These are phyloP conservation scores for Chytriomyces sp. DNA, from an alignment of 192 early-diverging fungal genomes.

Conservation along the genomic window DNA sequence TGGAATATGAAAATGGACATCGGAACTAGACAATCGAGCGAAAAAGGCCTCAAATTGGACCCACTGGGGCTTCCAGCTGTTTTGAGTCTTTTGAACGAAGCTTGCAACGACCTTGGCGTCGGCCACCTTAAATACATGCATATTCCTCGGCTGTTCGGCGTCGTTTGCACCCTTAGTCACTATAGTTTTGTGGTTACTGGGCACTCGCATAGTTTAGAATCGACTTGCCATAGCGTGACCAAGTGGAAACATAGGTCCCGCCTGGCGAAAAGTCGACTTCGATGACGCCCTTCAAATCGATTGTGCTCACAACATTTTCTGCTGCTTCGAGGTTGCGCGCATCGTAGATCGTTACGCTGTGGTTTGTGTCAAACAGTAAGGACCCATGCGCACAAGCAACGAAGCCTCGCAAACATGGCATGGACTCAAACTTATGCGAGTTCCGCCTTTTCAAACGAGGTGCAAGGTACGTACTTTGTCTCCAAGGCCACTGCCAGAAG, in stretches of 20 bases:
- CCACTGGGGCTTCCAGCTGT: constrained; percentile 86
- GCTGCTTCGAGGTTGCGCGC: constrained; percentile 40
- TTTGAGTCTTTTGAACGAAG: constrained; percentile 78
- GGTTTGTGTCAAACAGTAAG: background rate
- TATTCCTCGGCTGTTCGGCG: constrained; percentile 65
- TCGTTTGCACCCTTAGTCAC: background rate
- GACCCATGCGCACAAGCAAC: no score
- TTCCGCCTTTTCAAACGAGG: no score
- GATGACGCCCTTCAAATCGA: constrained; percentile 68
- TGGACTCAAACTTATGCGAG: no score
- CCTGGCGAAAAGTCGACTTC: constrained; percentile 91
- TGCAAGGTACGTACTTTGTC: constrained; percentile 8
- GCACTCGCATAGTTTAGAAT: no score
- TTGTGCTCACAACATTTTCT: constrained; percentile 61
- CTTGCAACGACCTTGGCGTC: constrained; percentile 68
- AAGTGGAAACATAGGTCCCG: constrained; percentile 87
- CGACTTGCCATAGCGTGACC: constrained; percentile 72
- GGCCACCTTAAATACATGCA: constrained; percentile 76
- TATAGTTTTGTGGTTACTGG: no score
- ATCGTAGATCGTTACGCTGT: constrained; percentile 74
- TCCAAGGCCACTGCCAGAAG: constrained; percentile 59
- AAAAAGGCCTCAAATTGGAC: constrained; percentile 87
- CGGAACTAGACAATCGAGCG: constrained; percentile 73
- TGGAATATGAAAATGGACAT: constrained; percentile 86
- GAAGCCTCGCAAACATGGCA: no score